Conservation (phyloP, 148 eudicot species). For the Nepenthes gracilis region DNA sequence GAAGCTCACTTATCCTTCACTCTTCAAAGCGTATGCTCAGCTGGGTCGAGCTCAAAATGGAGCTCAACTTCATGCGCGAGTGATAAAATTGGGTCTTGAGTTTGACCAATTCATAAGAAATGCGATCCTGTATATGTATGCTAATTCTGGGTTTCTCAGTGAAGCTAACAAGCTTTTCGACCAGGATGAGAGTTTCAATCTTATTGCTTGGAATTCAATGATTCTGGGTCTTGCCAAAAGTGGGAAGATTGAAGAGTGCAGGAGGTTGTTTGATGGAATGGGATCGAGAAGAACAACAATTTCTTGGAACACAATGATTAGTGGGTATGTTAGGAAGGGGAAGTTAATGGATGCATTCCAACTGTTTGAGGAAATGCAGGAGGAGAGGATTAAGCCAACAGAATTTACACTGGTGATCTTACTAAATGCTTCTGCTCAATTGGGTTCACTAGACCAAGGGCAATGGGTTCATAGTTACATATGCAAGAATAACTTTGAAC, state of each 20-base stretch:
- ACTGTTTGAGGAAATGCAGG: conserved; percentile 29
- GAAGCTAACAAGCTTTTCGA: conserved; percentile 33
- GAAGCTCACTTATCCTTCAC: conserved; percentile 43
- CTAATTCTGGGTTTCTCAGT: conserved; percentile 31
- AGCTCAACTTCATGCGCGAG: conserved; percentile 46
- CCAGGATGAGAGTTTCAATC: conserved; percentile 20
- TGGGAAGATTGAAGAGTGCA: conserved; percentile 24
- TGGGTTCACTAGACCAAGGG: conserved; percentile 41
- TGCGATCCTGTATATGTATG: conserved; percentile 40
- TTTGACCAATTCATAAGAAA: conserved; percentile 27
- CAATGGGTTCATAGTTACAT: conserved; percentile 35
- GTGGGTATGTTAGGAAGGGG: conserved; percentile 44
- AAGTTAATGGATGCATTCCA: conserved; percentile 27
- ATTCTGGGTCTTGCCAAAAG: conserved; percentile 43
- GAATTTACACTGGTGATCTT: conserved; percentile 52
- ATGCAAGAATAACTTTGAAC: conserved; percentile 16
- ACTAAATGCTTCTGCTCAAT: conserved; percentile 41
- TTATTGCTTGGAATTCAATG: conserved; percentile 52
- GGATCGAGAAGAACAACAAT: conserved; percentile 24
- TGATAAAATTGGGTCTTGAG: conserved; percentile 28
- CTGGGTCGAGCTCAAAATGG: conserved; percentile 30
- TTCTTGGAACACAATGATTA: conserved; percentile 54
- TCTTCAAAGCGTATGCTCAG: conserved; percentile 43
- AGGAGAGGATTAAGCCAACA: conserved; percentile 20
- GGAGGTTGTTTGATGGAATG: conserved; percentile 36